Evolutionary conservation across 225 moss, liverwort and hornwort genomes (phyloP).

Genomic region (Physcomitrium patens): DNA sequence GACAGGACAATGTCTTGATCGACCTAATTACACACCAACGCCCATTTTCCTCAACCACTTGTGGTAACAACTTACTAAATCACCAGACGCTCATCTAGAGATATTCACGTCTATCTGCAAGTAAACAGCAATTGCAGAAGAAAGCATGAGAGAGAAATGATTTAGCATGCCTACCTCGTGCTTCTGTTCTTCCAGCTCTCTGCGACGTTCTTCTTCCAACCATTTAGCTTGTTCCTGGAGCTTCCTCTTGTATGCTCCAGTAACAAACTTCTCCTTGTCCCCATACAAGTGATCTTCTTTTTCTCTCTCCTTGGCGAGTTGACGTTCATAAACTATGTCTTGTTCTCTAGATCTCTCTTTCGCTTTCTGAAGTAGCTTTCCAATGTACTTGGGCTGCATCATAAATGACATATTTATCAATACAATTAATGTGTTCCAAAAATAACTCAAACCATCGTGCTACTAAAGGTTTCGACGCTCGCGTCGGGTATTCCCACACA

Average conservation of each 20-base stretch:
- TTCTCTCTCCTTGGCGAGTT: constrained; percentile 84
- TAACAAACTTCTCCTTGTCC: constrained; percentile 98
- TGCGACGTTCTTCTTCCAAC: constrained; percentile 87
- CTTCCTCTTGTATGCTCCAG: constrained; percentile 93
- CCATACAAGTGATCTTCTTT: constrained; percentile 92
- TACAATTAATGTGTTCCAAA: not conserved
- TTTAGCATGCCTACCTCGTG: constrained; percentile 61
- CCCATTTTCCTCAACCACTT: not conserved
- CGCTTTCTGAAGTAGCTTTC: constrained; percentile 82
- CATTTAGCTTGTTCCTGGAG: constrained; percentile 92
- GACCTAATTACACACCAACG: too few species aligned
- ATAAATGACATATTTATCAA: constrained; percentile 28
- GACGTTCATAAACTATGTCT: constrained; percentile 86
- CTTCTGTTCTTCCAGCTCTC: constrained; percentile 73
- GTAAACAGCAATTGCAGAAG: constrained; percentile 11
- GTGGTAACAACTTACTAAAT: too few species aligned
- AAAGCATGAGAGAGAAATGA: not conserved
- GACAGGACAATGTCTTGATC: not conserved
- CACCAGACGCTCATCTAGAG: not conserved
- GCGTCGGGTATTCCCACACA: not conserved
- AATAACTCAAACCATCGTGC: not conserved
- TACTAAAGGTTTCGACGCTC: not conserved
- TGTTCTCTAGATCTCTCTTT: constrained; percentile 87
- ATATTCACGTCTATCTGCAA: not conserved
- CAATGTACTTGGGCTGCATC: constrained; percentile 90